Evolutionary conservation across 176 grass and related monocot genomes (phyloP).

Genomic region (maize (Zea mays)): Zm-B73-REFERENCE-NAM-5.0 NC_050102.1:174369501-174370000

Average conservation of each 20-base stretch:
- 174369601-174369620: constrained; percentile 12
- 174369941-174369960: constrained; percentile 47
- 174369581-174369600: not conserved
- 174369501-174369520: not conserved
- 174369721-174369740: constrained; percentile 68
- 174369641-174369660: constrained; percentile 68
- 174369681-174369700: constrained; percentile 65
- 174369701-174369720: constrained; percentile 38
- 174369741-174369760: constrained; percentile 72
- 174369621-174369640: not conserved
- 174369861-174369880: constrained; percentile 59
- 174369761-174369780: constrained; percentile 59
- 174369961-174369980: constrained; percentile 86
- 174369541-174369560: not conserved
- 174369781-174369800: constrained; percentile 76
- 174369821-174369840: constrained; percentile 59
- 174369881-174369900: constrained; percentile 49
- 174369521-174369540: constrained; percentile 44
- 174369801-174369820: constrained; percentile 67
- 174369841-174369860: constrained; percentile 96
- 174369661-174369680: constrained; percentile 97
- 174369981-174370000: constrained; percentile 75
- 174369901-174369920: constrained; percentile 68
- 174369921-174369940: constrained; percentile 69
- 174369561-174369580: constrained; percentile 50